A percentile compares a stretch with the other conserved stretches of the same genome.
phyloP scores from a whole-genome alignment of 352 stramenopile species.

The Saprolegnia diclina region DNA sequence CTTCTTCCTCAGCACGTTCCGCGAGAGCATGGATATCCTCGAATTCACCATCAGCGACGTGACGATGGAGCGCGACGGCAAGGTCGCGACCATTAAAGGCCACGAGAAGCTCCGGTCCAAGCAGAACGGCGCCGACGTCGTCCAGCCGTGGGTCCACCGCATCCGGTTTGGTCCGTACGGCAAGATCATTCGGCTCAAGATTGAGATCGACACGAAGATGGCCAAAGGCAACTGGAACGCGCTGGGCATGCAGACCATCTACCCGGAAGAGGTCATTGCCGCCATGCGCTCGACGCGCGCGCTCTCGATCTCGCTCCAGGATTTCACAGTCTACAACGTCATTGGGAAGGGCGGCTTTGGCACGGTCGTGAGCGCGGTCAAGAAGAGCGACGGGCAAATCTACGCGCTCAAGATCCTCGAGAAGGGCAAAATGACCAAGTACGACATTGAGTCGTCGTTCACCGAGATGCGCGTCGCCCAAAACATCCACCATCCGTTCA shows the following conservation, averaged over 20 bases:
- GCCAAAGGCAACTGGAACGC: constrained; percentile 66
- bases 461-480: constrained; percentile 85
- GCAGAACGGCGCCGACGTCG: constrained; percentile 57
- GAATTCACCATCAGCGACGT: constrained; percentile 73
- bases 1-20: constrained; percentile 68
- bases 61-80: constrained; percentile 52
- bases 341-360: constrained; percentile 85
- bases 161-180: constrained; percentile 76
- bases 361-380: constrained; percentile 86
- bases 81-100: constrained; percentile 66
- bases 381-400: constrained; percentile 86
- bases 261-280: constrained; percentile 67
- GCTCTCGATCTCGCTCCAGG: constrained; percentile 84
- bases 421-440: constrained; percentile 87
- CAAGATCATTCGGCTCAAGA: constrained; percentile 69
- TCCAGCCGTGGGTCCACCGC: constrained; percentile 67
- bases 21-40: constrained; percentile 70
- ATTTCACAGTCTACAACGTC: constrained; percentile 87
- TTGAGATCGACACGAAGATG: constrained; percentile 72
- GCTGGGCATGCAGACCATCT: constrained; percentile 77
- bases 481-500: constrained; percentile 86
- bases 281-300: constrained; percentile 77
- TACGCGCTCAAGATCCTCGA: constrained; percentile 89
- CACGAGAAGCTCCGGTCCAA: constrained; percentile 81
- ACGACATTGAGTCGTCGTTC: constrained; percentile 85